A percentile compares a stretch with the other conserved stretches of the same genome.
These are phyloP conservation scores for Leptomonas pyrrhocoris DNA, from an alignment of 208 protist species.

Conservation along the genomic window DNA sequence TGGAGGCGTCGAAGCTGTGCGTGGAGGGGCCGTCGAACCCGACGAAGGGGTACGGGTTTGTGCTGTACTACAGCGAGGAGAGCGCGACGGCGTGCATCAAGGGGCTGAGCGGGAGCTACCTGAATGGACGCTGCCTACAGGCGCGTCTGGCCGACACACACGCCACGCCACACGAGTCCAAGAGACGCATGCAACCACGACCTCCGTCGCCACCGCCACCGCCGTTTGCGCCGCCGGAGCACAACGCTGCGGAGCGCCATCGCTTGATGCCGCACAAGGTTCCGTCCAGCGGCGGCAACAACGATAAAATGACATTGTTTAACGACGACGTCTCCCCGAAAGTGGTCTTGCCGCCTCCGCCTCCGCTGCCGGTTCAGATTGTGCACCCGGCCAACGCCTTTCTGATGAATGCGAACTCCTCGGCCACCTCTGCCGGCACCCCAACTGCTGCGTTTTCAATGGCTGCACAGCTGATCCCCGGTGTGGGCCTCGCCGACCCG, in stretches of 20 bases:
- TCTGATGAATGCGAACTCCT: neutral
- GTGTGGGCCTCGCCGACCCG: neutral
- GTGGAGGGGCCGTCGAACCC: slow-evolving; percentile 43
- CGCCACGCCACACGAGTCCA: slow-evolving; percentile 47
- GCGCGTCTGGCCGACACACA: slow-evolving; percentile 53
- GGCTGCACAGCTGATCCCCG: neutral
- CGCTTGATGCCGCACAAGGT: neutral
- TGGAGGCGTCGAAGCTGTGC: slow-evolving; percentile 72
- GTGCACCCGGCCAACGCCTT: neutral
- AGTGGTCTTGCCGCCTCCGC: neutral
- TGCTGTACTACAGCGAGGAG: slow-evolving; percentile 59
- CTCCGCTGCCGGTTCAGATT: neutral
- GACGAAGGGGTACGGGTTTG: slow-evolving; percentile 72
- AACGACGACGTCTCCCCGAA: neutral
- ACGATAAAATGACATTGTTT: neutral
- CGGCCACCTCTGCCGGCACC: too few species aligned
- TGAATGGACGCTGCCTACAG: slow-evolving; percentile 47
- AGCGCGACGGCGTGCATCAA: slow-evolving; percentile 56
- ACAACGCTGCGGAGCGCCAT: too few species aligned
- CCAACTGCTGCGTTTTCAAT: neutral
- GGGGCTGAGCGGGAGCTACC: slow-evolving; percentile 37
- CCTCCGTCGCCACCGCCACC: neutral
- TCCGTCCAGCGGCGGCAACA: neutral
- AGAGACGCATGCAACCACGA: slow-evolving; percentile 5
- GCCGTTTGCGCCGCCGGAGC: neutral